Evolutionary conservation across 768 basidiomycete genomes (phyloP).

Genomic region (Boletus rex-veris): DNA sequence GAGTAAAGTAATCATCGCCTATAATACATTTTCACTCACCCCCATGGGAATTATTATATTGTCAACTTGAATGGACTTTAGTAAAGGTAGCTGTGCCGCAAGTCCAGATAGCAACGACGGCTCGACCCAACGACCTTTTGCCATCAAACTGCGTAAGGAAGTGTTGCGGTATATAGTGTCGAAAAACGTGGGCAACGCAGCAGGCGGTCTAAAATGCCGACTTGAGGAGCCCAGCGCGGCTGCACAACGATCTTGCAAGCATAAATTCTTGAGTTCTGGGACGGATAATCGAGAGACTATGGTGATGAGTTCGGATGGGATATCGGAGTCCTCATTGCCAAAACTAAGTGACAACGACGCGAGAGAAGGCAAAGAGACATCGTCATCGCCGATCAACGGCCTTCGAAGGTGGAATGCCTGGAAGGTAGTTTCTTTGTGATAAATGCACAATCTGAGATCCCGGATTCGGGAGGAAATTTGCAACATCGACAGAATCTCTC

Average conservation of each 20-base stretch:
- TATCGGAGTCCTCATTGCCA: slow-evolving; percentile 55
- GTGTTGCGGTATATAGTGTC: slow-evolving; percentile 5
- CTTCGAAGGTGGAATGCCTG: slow-evolving; percentile 16
- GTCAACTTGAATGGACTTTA: slow-evolving; percentile 15
- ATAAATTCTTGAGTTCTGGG: slow-evolving; percentile 46
- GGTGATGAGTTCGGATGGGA: slow-evolving; percentile 56
- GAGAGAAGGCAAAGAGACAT: slow-evolving; percentile 45
- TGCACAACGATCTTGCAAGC: slow-evolving; percentile 41
- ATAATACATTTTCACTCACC: slow-evolving; percentile 9
- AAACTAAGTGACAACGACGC: slow-evolving; percentile 47
- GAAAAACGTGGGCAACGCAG: slow-evolving; percentile 32
- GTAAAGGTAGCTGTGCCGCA: slow-evolving; percentile 8
- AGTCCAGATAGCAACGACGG: slow-evolving; percentile 11
- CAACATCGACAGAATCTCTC: slow-evolving; percentile 58
- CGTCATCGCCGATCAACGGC: slow-evolving; percentile 27
- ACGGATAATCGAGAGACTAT: slow-evolving; percentile 49
- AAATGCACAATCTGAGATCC: slow-evolving; percentile 56
- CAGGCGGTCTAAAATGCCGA: slow-evolving; percentile 32
- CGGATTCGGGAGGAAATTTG: slow-evolving; percentile 48
- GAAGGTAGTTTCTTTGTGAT: slow-evolving; percentile 31
- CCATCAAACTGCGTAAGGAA: slow-evolving; percentile 9
- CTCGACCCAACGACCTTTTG: slow-evolving; percentile 30
- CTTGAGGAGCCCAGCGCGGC: background rate
- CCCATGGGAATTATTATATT: background rate
- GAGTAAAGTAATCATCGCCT: background rate